Base-by-base conservation (phyloP, 345 rosid genomes). In the Syzygium jambos region DNA sequence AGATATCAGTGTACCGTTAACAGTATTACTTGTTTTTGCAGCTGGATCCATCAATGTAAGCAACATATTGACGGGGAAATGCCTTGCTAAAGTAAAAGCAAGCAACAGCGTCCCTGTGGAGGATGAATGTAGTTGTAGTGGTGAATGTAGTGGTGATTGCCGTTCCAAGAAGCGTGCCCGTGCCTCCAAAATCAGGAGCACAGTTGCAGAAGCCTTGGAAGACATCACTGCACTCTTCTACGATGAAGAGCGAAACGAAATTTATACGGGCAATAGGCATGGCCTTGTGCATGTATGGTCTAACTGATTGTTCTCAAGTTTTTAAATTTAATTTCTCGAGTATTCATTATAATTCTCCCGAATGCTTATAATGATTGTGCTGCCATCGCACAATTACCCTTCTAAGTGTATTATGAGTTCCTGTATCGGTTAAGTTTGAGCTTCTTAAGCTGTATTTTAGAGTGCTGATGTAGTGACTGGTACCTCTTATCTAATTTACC, bases 281-380 rank as follows among this genome's bases (percentile, higher is more conserved):
- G 98, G 98, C 43, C 91, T 95, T 27, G 93, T 94, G 86, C 98
- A 94, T 88, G 96, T 94, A 19, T 95, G 98, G 98, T 94, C 96
- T 84, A 94, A 95, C 88, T 92, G 89, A 92, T 54, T 41, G 84
- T 88, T 73, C 77, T 11, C 54, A 29, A 27, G 14, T 11, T 34
- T 59, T 51, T 63, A 27, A 9, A 49, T 63, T 57, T 85, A 12
- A 63, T 65, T 59, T 85, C 54, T 87, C 30, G 16, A 11, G 54
- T 54, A n/a, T 78, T 46, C 57, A 63, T 59, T 38, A 41, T 77
- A 52, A 52, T 89, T 85, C 88, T 73, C 53, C 63, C 7, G 73
- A 16, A 65, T 80, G 61, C 85, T 85, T 38, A 65, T 54, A 86
- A 51, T 83, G 86, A 51, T 61, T 86, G 88, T 83, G 87, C 84